Base-by-base conservation (phyloP, 768 basidiomycete species). In the Collybia sp. region DNA sequence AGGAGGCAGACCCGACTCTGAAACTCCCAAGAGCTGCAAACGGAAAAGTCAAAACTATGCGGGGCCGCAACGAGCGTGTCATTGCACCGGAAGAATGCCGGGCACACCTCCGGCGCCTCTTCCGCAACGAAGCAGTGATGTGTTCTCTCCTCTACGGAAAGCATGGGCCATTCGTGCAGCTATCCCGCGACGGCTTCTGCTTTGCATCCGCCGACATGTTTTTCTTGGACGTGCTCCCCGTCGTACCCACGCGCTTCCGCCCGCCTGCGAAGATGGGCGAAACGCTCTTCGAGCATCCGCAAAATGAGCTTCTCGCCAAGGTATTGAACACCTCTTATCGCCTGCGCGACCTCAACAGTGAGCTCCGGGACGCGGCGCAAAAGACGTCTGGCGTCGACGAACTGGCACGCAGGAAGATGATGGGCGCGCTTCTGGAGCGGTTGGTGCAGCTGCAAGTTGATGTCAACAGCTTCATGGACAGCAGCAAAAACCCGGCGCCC, bases 381-480 rank as follows among this genome's bases (percentile, higher is more conserved):
- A 89, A 93, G 61, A 67, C 64, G 1, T 70, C 77, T 2, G 65
- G 65, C 33, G 68, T 68, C 49, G 79, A 88, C 55, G 75, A 78
- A 32, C 60, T 59, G 10, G 54, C 71, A 13, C 71, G 80, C 35
- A 74, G 72, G 54, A 74, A 75, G 47, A 63, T 88, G 6, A 78
- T 93, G 61, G 75, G 78, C 15, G 62, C 72, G 30, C 74, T 99
- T 16, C 70, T 97, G 44, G 91, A 93, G 54, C 68, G 83, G 8
- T 65, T 99, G 39, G 80, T 96, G 42, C 90, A 94, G 61, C 79
- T 98, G 5, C 96, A 99, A 63, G 73, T 88, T 44, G 88, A 95
- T 50, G 93, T 98, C 50, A 98, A 98, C 62, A 90, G 88, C 63
- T 95, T 97, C 67, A 87, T 99, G 67, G 96, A 99, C 59, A 93